phyloP scores from a whole-genome alignment of 306 rosid genomes.

The Corylus avellana region DNA sequence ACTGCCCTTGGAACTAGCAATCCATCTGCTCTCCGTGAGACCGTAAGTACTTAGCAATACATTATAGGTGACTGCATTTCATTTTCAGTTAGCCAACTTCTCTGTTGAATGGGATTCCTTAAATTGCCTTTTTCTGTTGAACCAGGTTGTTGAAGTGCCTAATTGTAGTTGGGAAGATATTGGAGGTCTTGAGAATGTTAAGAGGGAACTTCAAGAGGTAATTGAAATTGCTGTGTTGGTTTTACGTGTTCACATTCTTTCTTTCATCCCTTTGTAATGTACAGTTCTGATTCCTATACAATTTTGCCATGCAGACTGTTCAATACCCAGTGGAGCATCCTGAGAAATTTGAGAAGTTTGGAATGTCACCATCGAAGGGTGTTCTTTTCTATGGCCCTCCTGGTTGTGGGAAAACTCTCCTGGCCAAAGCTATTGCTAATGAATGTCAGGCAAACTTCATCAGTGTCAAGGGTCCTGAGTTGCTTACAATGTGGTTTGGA shows the following conservation, averaged over 20 bases:
- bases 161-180: constrained; percentile 91
- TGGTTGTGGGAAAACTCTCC: constrained; percentile 97
- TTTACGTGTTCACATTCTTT: neutral
- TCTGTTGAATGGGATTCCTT: constrained; percentile 14
- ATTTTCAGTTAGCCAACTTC: neutral
- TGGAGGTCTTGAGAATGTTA: constrained; percentile 98
- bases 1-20: constrained; percentile 98
- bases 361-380: constrained; percentile 99
- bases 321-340: constrained; percentile 99
- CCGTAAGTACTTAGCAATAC: constrained; percentile 51
- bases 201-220: constrained; percentile 99
- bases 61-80: neutral
- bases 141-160: constrained; percentile 96
- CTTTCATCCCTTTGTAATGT: neutral
- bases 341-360: constrained; percentile 93
- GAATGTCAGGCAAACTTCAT: constrained; percentile 99
- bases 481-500: constrained; percentile 99
- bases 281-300: constrained; percentile 4
- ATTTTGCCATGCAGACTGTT: constrained; percentile 69
- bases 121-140: constrained; percentile 26
- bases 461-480: constrained; percentile 97
- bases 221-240: constrained; percentile 16
- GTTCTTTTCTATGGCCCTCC: constrained; percentile 99
- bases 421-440: constrained; percentile 97
- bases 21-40: constrained; percentile 96